A percentile compares a stretch with the other conserved stretches of the same genome.
Evolutionary conservation across 2,329 filamentous ascomycete genomes (phyloP).

Genomic region (Diaporthe eres): DNA sequence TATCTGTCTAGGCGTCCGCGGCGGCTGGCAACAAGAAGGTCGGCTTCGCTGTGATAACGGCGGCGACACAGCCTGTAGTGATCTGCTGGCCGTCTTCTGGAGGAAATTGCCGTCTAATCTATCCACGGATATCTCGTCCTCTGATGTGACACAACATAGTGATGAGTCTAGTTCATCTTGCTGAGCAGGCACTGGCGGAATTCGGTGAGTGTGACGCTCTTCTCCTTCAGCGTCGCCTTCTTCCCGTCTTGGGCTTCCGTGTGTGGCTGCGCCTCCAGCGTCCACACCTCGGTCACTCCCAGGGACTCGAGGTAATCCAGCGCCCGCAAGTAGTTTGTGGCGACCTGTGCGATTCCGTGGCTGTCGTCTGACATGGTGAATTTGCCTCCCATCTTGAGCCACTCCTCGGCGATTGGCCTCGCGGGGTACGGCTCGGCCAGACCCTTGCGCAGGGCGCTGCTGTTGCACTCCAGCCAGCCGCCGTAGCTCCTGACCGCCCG

Average conservation of each 20-base stretch:
- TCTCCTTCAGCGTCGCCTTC: slow-evolving; percentile 58
- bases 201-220: slow-evolving; percentile 57
- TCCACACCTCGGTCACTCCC: slow-evolving; percentile 75
- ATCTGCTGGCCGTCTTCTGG: neutral
- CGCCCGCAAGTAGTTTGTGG: slow-evolving; percentile 83
- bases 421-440: slow-evolving; percentile 92
- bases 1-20: neutral
- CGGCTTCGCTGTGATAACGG: neutral
- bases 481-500: slow-evolving; percentile 78
- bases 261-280: slow-evolving; percentile 57
- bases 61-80: neutral
- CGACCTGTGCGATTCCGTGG: slow-evolving; percentile 88
- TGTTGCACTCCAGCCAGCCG: slow-evolving; percentile 91
- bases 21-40: neutral
- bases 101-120: slow-evolving; percentile 5
- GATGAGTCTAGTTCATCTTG: slow-evolving; percentile 16
- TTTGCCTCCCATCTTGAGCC: slow-evolving; percentile 78
- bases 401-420: slow-evolving; percentile 83
- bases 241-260: slow-evolving; percentile 47
- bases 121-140: neutral
- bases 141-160: neutral
- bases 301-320: slow-evolving; percentile 78
- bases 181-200: slow-evolving; percentile 53
- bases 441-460: slow-evolving; percentile 88
- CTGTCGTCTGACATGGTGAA: slow-evolving; percentile 97